Base-by-base conservation (phyloP, 192 early-diverging fungal genomes). In the Linnemannia schmuckeri region DNA sequence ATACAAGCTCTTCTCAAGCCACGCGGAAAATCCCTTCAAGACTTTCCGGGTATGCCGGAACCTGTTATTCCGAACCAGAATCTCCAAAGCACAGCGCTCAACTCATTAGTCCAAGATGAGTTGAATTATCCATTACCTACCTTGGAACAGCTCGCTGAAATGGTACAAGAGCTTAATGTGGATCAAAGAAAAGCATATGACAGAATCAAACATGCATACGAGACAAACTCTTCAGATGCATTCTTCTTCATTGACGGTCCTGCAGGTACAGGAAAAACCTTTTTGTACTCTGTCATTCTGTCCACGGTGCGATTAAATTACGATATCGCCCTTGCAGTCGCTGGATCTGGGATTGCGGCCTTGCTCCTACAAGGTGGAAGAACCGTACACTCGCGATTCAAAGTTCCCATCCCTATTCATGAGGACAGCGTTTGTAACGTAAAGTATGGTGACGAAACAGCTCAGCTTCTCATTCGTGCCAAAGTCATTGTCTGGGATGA, bases 321-420 rank as follows among this genome's bases (percentile, higher is more conserved):
- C 12, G 22, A 79, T 15, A 82, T 86, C 69, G 77, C 76, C 3
- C 15, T 86, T 63, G 83, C 87, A 18, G 83, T 85, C 27, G 87
- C 87, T 42, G 71, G 77, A 4, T 86, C 74, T 37, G 87, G 89
- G 7, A 89, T 80, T 42, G 80, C 85, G 1, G 82, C 85, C n/a
- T 47, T 85, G 35, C 76, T 88, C 4, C 52, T 90, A 6, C 20
- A 55, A 66, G 77, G 82, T 37, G 81, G 88, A 9, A 6, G 77
- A 54, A 90, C 88, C 1, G 88, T 83, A 5, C 81, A 90, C 63
- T 82, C 81, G 1, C 35, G 47, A 18, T 88, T 90, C 61, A 78
- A 81, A 66, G 76, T 87, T 0, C 89, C 84, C 18, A 30, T 90
- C 40, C 33, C 68, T 18, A 20, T 82, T 10, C 6, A 81, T 44